phyloP scores from a whole-genome alignment of 768 basidiomycete species.

The Tylopilus plumbeoviolaceoides region DNA sequence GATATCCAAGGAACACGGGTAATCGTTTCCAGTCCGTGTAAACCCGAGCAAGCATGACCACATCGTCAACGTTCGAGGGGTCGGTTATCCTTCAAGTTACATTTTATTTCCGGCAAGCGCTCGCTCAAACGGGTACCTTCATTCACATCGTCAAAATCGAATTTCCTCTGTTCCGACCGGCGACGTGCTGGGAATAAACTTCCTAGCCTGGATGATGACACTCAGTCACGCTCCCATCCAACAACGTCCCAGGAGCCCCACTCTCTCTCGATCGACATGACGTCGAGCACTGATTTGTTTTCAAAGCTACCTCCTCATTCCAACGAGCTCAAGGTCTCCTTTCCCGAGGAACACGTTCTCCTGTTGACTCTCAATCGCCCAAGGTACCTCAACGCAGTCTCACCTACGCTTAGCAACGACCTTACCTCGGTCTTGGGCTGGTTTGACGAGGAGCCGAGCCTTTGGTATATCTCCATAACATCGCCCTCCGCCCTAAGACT shows the following conservation, averaged over 20 bases:
- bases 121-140: neutral
- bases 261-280: neutral
- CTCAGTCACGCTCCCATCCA: neutral
- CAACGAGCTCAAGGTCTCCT: slow-evolving; percentile 35
- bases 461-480: slow-evolving; percentile 52
- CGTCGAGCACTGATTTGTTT: neutral
- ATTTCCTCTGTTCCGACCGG: neutral
- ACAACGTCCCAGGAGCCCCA: neutral
- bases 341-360: slow-evolving; percentile 49
- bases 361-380: slow-evolving; percentile 66
- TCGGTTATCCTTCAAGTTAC: neutral
- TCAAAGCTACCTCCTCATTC: slow-evolving; percentile 29
- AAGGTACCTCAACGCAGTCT: slow-evolving; percentile 69
- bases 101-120: neutral
- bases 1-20: slow-evolving; percentile 1
- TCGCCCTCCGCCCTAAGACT: neutral
- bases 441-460: slow-evolving; percentile 66
- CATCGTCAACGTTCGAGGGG: slow-evolving; percentile 1
- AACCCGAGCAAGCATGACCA: neutral
- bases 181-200: slow-evolving; percentile 6
- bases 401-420: slow-evolving; percentile 51
- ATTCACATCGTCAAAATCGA: neutral
- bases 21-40: slow-evolving; percentile 10
- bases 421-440: slow-evolving; percentile 54
- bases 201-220: neutral